Conservation (phyloP, 2,329 filamentous ascomycete genomes). For the Plenodomus biglobosus region DNA sequence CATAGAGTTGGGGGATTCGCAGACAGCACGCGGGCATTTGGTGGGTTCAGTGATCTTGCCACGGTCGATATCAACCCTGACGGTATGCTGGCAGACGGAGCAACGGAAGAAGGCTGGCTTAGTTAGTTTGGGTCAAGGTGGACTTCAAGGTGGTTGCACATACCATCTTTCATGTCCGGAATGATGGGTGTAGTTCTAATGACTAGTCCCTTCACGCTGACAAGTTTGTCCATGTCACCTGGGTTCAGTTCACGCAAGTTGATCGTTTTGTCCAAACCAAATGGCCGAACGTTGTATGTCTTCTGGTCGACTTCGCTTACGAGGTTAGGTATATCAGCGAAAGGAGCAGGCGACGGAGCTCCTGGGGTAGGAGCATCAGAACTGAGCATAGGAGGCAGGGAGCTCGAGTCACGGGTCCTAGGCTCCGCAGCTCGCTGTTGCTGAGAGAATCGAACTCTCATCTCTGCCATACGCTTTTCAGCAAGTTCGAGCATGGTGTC, state of each 20-base stretch:
- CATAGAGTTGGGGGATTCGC: conserved; percentile 90
- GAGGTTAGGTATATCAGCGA: conserved; percentile 65
- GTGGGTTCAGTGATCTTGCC: conserved; percentile 96
- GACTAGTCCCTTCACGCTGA: conserved; percentile 92
- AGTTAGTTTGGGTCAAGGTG: conserved; percentile 8
- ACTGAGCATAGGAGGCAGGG: conserved; percentile 74
- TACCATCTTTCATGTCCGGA: conserved; percentile 92
- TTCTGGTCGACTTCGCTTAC: conserved; percentile 75
- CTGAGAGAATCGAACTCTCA: conserved; percentile 60
- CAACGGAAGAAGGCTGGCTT: conserved; percentile 87
- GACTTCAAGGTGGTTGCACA: conserved; percentile 7
- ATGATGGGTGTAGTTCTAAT: conserved; percentile 96
- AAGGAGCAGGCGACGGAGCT: conserved; percentile 35
- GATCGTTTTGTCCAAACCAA: conserved; percentile 80
- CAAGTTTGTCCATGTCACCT: conserved; percentile 93
- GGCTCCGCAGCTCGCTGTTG: conserved; percentile 52
- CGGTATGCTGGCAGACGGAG: conserved; percentile 86
- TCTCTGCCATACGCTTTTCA: conserved; percentile 72
- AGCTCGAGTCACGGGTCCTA: conserved; percentile 61
- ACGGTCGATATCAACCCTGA: conserved; percentile 88
- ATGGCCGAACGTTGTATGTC: conserved; percentile 84
- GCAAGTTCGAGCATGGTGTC: conserved; percentile 92
- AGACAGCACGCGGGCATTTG: conserved; percentile 79
- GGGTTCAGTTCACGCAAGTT: conserved; percentile 95
- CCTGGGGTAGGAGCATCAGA: conserved; percentile 66